Evolutionary conservation across 495 filamentous ascomycete species (phyloP).

Genomic region (Rusavskia elegans): DNA sequence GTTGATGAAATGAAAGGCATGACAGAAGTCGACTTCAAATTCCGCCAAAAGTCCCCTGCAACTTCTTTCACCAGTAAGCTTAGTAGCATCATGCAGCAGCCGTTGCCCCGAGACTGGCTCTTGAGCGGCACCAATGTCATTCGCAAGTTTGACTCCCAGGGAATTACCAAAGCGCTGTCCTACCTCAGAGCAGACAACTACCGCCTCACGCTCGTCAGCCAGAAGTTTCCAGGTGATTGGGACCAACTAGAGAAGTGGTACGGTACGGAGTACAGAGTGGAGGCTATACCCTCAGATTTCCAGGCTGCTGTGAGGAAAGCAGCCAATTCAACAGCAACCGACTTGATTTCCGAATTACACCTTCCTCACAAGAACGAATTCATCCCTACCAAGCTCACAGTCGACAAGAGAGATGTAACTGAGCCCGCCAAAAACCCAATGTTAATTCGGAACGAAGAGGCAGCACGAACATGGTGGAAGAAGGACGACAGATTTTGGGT

Average conservation of each 20-base stretch:
- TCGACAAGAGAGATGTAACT: constrained; percentile 79
- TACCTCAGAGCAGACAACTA: constrained; percentile 84
- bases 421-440: constrained; percentile 60
- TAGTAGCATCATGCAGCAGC: constrained; percentile 77
- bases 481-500: constrained; percentile 99
- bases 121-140: constrained; percentile 60
- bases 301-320: constrained; percentile 52
- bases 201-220: constrained; percentile 62
- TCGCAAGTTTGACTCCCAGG: constrained; percentile 58
- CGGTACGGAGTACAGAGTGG: constrained; percentile 79
- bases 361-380: constrained; percentile 93
- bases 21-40: constrained; percentile 84
- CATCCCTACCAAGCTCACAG: constrained; percentile 82
- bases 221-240: constrained; percentile 71
- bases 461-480: constrained; percentile 88
- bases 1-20: constrained; percentile 80
- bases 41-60: constrained; percentile 81
- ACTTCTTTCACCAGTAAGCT: constrained; percentile 74
- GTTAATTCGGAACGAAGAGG: constrained; percentile 74
- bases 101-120: constrained; percentile 69
- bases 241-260: constrained; percentile 93
- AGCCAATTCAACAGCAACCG: constrained; percentile 33
- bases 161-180: constrained; percentile 58
- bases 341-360: constrained; percentile 55
- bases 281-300: constrained; percentile 67